phyloP scores from a whole-genome alignment of 2,329 filamentous ascomycete species.

The Fusarium nisikadoi region DNA sequence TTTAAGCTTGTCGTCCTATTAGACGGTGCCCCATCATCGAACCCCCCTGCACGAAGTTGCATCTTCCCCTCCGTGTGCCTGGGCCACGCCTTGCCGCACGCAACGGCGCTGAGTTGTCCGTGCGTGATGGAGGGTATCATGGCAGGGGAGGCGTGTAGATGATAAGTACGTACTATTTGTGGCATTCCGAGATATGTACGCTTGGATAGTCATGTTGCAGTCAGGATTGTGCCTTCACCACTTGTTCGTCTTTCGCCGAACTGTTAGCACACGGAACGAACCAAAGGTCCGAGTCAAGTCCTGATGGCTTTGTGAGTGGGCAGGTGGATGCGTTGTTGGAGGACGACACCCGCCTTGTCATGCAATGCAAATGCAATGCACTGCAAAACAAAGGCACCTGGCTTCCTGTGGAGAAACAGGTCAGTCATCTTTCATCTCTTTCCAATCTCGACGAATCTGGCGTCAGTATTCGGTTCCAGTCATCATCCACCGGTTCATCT shows the following conservation, averaged over 20 bases:
- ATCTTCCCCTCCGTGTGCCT: constrained; percentile 38
- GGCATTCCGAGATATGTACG: constrained; percentile 26
- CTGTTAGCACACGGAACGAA: not conserved
- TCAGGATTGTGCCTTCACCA: constrained; percentile 7
- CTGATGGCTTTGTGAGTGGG: constrained; percentile 23
- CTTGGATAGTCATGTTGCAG: constrained; percentile 31
- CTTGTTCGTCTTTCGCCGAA: constrained; percentile 16
- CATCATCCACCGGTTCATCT: constrained; percentile 31
- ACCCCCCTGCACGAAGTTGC: constrained; percentile 33
- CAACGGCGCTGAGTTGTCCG: constrained; percentile 47
- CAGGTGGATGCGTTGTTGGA: constrained; percentile 26
- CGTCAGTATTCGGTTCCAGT: constrained; percentile 21
- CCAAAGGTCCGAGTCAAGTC: not conserved
- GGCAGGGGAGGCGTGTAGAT: constrained; percentile 32
- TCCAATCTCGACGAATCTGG: constrained; percentile 36
- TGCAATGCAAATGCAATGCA: constrained; percentile 40
- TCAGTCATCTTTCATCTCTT: constrained; percentile 13
- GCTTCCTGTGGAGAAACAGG: constrained; percentile 27
- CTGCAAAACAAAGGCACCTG: constrained; percentile 23
- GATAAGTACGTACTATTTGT: constrained; percentile 5
- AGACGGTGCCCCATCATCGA: constrained; percentile 58
- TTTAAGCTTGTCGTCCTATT: constrained; percentile 48
- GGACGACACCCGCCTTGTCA: constrained; percentile 31
- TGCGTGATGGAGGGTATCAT: constrained; percentile 47
- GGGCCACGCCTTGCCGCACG: constrained; percentile 38